Percentiles rank a stretch among this genome's conserved stretches.
These are phyloP conservation scores for Irpex sp. DNA, from an alignment of 1,284 basidiomycete species.

Conservation along the genomic window DNA sequence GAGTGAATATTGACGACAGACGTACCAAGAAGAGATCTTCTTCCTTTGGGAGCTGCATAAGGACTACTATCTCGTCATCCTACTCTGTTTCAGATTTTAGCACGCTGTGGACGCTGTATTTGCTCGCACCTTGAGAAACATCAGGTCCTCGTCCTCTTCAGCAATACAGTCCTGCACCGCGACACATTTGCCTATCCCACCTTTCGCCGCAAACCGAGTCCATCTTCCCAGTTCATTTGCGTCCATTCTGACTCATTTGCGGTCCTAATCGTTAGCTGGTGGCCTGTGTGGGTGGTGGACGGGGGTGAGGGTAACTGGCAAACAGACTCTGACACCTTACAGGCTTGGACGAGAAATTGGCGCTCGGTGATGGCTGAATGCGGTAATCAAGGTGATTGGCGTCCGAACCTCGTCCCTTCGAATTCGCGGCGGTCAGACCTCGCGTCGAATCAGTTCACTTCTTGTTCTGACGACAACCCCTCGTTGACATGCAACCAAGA, in stretches of 20 bases:
- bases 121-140: constrained; percentile 73
- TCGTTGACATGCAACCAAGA: too few species aligned
- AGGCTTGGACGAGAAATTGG: too few species aligned
- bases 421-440: too few species aligned
- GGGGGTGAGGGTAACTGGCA: too few species aligned
- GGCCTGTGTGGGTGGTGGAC: too few species aligned
- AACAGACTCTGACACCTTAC: too few species aligned
- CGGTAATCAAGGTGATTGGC: too few species aligned
- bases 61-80: constrained; percentile 77
- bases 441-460: too few species aligned
- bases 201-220: constrained; percentile 76
- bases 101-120: neutral
- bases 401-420: too few species aligned
- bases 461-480: too few species aligned
- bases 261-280: neutral
- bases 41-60: constrained; percentile 64
- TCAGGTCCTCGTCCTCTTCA: constrained; percentile 72
- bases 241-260: constrained; percentile 43
- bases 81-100: constrained; percentile 21
- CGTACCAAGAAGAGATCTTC: constrained; percentile 58
- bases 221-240: constrained; percentile 67
- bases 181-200: constrained; percentile 73
- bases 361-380: too few species aligned
- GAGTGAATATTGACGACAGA: constrained; percentile 13
- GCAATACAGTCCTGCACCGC: constrained; percentile 75